Evolutionary conservation across 345 rosid genomes (phyloP), one percentile per base, ranked within the genome.

Genomic region (Capsella bursapastoris): DNA sequence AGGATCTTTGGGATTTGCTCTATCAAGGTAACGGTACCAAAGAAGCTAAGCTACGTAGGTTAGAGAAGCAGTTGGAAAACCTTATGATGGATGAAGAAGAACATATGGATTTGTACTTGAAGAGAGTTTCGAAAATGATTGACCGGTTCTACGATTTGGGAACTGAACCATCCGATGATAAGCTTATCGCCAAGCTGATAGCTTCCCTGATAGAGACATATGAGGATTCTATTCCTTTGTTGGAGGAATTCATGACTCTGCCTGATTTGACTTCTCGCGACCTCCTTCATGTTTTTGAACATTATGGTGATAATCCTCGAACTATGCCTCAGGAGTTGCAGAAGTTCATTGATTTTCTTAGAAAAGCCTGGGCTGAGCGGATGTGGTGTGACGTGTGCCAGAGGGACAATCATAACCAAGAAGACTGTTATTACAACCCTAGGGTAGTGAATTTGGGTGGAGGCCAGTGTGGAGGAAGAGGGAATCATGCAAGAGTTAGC

Each of bases 1-100:
- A 73, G 51, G 58, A 73, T 7, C 71, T 73, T 2, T 73, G 72
- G 77, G 50, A 56, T 37, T 15, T 35, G 57, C 71, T 73, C 16
- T 2, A n/a, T 25, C 44, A 14, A 34, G 31, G 65, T 45, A 64
- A 64, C 28, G 40, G 32, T 27, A 32, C n/a, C 38, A 14, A 55
- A 14, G 56, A 55, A 65, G 27, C 29, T 0, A 72, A 52, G 63
- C 35, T 3, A 1, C 45, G 53, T 32, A 53, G 9, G 3, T 43
- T 72, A 72, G 77, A 43, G 48, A 73, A 73, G 38, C 16, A 73
- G 4, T 73, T 73, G 38, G 31, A 64, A 2, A 12, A 44, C 1
- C 70, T 73, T 55, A n/a, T 0, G 18, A 73, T 73, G 77, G 25
- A 64, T 15, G 47, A 73, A 10, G 29, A 13, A 64, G 77, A 73